Evolutionary conservation across 352 stramenopile species (phyloP).

Genomic region (Globisporangium canariense): DNA sequence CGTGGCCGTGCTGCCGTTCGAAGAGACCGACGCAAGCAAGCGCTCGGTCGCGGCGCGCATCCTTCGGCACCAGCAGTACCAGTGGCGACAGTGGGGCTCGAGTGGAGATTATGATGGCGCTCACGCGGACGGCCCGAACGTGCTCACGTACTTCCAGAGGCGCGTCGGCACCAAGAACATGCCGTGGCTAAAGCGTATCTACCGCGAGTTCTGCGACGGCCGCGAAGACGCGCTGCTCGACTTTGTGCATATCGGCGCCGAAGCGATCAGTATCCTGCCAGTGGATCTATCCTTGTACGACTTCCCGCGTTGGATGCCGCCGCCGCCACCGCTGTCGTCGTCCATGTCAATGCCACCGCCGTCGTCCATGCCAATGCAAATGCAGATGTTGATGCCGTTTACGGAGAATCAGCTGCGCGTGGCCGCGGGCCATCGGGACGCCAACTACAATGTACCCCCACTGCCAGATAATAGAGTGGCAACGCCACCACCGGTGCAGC

Average conservation of each 20-base stretch:
- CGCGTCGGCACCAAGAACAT: slow-evolving; percentile 41
- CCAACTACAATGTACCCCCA: neutral
- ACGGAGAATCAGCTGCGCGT: neutral
- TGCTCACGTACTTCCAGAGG: slow-evolving; percentile 23
- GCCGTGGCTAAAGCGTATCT: slow-evolving; percentile 29
- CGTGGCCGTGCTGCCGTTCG: slow-evolving; percentile 25
- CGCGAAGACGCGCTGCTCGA: slow-evolving; percentile 19
- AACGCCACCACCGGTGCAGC: neutral
- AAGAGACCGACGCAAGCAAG: slow-evolving; percentile 3
- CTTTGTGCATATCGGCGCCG: slow-evolving; percentile 21
- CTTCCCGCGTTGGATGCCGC: neutral
- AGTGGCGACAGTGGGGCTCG: neutral
- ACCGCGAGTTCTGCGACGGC: slow-evolving; percentile 28
- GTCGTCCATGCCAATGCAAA: neutral
- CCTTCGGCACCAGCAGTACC: slow-evolving; percentile 32
- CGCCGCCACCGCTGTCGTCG: neutral
- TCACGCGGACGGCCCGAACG: slow-evolving; percentile 1
- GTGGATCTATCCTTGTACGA: slow-evolving; percentile 18
- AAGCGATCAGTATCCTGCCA: slow-evolving; percentile 28
- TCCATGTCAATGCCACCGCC: neutral
- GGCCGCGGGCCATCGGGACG: too few species aligned
- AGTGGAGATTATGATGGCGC: too few species aligned
- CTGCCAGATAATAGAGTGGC: neutral
- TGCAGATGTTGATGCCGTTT: slow-evolving; percentile 2
- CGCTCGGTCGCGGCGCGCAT: slow-evolving; percentile 18